Conservation (phyloP, 1,284 basidiomycete species). For the Rhodofomes roseus region DNA sequence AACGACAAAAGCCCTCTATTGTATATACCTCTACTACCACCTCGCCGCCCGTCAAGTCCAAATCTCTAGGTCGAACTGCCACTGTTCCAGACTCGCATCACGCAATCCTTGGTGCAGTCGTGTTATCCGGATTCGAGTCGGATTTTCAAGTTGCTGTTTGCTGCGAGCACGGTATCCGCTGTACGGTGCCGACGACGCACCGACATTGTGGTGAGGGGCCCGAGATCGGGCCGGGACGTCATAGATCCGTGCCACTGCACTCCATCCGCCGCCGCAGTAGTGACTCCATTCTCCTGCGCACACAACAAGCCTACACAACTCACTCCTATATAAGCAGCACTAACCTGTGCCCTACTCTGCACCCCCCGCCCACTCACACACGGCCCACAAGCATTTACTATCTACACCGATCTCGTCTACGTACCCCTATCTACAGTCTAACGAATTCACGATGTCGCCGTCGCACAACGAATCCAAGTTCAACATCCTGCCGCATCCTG, state of each 20-base stretch:
- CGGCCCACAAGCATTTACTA: too few species aligned
- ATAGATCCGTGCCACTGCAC: conserved; percentile 1
- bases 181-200: neutral
- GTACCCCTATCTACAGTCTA: neutral
- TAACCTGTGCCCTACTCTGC: too few species aligned
- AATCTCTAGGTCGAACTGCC: too few species aligned
- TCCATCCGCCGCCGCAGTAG: neutral
- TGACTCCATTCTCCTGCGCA: conserved; percentile 1
- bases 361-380: neutral
- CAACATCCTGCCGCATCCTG: conserved; percentile 49
- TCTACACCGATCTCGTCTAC: neutral
- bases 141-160: too few species aligned
- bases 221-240: conserved; percentile 4
- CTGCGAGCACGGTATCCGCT: too few species aligned
- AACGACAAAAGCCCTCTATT: neutral
- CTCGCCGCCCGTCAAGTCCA: too few species aligned
- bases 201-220: too few species aligned
- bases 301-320: conserved; percentile 1
- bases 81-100: too few species aligned
- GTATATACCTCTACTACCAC: neutral
- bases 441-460: neutral
- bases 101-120: too few species aligned
- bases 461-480: conserved; percentile 29
- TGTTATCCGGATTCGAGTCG: too few species aligned
- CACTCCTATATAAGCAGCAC: neutral